phyloP scores from a whole-genome alignment of 2,329 filamentous ascomycete genomes.

The Biscogniauxia mediterranea region DNA sequence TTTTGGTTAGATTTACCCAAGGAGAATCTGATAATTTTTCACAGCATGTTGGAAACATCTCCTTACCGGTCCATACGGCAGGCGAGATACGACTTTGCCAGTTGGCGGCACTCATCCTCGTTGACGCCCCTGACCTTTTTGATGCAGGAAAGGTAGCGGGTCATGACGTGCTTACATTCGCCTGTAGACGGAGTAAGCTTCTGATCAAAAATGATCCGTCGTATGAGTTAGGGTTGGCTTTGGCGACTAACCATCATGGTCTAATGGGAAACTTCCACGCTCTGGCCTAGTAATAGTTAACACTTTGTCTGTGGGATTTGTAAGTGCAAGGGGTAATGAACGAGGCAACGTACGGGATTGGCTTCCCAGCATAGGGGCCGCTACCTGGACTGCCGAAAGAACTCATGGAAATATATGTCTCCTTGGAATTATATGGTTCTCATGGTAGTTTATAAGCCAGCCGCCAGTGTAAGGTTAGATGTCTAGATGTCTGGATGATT shows the following conservation, averaged over 20 bases:
- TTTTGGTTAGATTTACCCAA: neutral
- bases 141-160: slow-evolving; percentile 80
- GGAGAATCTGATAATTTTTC: neutral
- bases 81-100: slow-evolving; percentile 84
- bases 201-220: neutral
- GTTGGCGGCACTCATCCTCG: slow-evolving; percentile 75
- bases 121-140: slow-evolving; percentile 82
- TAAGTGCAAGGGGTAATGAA: slow-evolving; percentile 3
- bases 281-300: slow-evolving; percentile 63
- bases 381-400: slow-evolving; percentile 33
- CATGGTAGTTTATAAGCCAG: too few relatives aligned
- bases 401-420: slow-evolving; percentile 22
- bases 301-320: slow-evolving; percentile 1
- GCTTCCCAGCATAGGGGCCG: slow-evolving; percentile 29
- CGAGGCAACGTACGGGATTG: slow-evolving; percentile 26
- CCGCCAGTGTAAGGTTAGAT: too few relatives aligned
- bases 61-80: slow-evolving; percentile 93
- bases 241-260: slow-evolving; percentile 70
- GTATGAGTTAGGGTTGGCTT: neutral
- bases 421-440: too few relatives aligned
- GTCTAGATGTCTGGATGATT: too few relatives aligned
- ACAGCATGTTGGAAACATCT: neutral
- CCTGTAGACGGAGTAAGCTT: slow-evolving; percentile 46
- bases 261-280: slow-evolving; percentile 91
- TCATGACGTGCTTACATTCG: slow-evolving; percentile 91